Base-by-base conservation (phyloP, 352 stramenopile species). In the Phytophthora tentaculata region DNA sequence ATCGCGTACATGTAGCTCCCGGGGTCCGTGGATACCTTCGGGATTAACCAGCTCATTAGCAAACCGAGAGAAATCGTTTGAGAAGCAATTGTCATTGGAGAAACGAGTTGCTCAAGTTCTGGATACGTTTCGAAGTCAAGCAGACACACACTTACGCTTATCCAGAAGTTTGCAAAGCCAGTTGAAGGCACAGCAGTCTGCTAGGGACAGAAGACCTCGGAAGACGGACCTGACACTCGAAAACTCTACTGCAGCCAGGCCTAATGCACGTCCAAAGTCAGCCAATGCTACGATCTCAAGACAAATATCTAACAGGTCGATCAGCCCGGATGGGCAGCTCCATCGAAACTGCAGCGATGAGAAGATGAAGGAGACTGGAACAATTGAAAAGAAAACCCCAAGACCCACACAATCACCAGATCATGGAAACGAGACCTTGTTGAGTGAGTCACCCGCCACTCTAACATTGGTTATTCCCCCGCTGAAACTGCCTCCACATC, bases 401-500 rank as follows among this genome's bases (percentile, higher is more conserved):
- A 43, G 35, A n/a, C 6, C 35, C 14, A n/a, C 35, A 19, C 35
- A 35, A 10, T 13, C 26, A 9, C 22, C 20, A 41, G 17, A 22
- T 24, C 28, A 26, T 29, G 57, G 24, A 41, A 37, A 23, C 10
- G 61, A 63, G 16, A 9, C 26, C 12, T 47, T 52, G 17, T 29
- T 35, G 17, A 59, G 12, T 53, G 24, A 41, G n/a, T 47, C 39
- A 13, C 54, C 54, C 26, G 32, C 8, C 2, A 56, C 54, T 7
- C 22, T 22, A 24, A 48, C 10, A 29, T 43, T 74, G 17, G 41
- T 70, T 9, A 61, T 74, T 16, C 61, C 67, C 58, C 67, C 55
- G 17, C 51, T 74, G 20, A 64, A 65, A 58, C 19, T 74, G 8
- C 67, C 61, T 8, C 45, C 44, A 22, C 26, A 61, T 56, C n/a